Evolutionary conservation across 768 basidiomycete genomes (phyloP), one percentile per base, ranked within the genome.

Genomic region (Lepiota subincarnata): DNA sequence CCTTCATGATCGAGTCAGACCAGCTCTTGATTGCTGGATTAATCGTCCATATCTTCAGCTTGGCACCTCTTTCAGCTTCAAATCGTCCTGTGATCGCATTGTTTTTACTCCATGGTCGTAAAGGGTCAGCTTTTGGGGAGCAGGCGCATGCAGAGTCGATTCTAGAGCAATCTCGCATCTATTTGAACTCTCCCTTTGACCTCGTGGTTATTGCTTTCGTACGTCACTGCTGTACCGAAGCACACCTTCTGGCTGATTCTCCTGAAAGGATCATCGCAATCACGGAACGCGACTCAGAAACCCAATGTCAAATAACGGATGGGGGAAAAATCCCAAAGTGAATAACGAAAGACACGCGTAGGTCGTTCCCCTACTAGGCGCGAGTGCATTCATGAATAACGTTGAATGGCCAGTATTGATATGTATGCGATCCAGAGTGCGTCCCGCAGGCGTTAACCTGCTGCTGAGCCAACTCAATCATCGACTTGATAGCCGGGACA

Each of bases 361-460:
- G 65, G 75, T 68, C 28, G 16, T 18, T 26, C 37, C 18, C 19
- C 1, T n/a, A n/a, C 16, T 18, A n/a, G 6, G 18, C 48, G 16
- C 36, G 7, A 28, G 8, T 16, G 6, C 22, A 11, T 38, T 31
- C 28, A 19, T 51, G 31, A 48, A 22, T 13, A 28, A 19, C 26
- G 22, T 26, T 45, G 12, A 28, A 41, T 24, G 16, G 11, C 22
- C 38, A 79, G 77, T 12, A 49, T 72, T 18, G 78, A 79, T 53
- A 79, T 79, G 78, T 78, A 75, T 55, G 61, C 70, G 6, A 76
- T 75, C 2, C 74, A 76, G 63, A 60, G 76, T 76, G n/a, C 35
- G 52, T 20, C 11, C 6, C 19, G 18, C 35, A 55, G 48, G 68
- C 59, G 8, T 8, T 28, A 41, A 38, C 37, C 26, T 49, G 14